Percentiles rank a stretch among this genome's conserved stretches.
phyloP scores from a whole-genome alignment of 371 early-diverging fungal genomes.

The Conidiobolus incongruus region DNA sequence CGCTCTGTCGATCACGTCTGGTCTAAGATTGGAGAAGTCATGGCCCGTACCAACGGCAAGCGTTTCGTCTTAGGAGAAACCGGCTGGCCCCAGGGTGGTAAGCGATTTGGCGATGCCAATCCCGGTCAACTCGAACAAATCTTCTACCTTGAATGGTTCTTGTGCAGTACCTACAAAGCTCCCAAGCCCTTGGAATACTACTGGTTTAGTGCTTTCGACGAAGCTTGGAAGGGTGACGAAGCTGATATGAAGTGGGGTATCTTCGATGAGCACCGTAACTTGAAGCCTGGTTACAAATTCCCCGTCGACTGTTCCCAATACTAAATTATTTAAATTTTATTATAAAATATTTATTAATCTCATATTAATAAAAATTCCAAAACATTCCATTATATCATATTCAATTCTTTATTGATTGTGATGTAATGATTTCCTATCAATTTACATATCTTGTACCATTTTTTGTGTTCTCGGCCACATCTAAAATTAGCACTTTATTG shows the following conservation, averaged over 20 bases:
- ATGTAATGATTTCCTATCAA: no score
- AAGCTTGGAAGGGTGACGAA: constrained; percentile 2
- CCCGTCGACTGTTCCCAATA: not conserved
- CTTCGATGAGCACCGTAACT: not conserved
- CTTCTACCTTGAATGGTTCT: constrained; percentile 1
- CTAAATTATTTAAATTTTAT: no score
- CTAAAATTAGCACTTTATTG: no score
- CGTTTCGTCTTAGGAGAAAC: constrained; percentile 4
- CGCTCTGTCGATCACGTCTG: not conserved
- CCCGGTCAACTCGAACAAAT: constrained; percentile 1
- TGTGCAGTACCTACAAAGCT: not conserved
- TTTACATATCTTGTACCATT: no score
- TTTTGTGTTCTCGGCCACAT: no score
- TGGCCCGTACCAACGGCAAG: not conserved
- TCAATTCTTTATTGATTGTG: no score
- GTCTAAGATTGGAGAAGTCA: not conserved
- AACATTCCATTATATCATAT: no score
- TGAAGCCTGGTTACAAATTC: not conserved
- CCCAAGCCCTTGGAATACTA: not conserved
- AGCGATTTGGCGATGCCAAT: not conserved
- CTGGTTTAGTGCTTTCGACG: constrained; percentile 3
- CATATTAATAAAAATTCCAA: no score
- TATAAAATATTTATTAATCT: no score
- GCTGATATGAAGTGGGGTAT: constrained; percentile 2
- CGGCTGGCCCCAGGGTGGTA: constrained; percentile 5